phyloP scores from a whole-genome alignment of 345 rosid genomes.

The Trapa bicornis region DNA sequence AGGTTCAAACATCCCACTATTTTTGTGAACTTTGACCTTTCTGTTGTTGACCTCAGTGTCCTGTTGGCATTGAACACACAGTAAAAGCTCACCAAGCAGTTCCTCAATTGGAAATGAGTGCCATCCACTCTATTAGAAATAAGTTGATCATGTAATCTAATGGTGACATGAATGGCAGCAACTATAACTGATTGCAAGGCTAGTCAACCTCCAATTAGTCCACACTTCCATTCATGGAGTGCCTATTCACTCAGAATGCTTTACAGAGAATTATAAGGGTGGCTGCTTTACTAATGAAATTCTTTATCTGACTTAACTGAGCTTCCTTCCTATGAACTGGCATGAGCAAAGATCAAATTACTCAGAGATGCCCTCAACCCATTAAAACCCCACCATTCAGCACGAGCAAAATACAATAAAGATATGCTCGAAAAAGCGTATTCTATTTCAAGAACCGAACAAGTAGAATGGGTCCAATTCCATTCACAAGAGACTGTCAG shows the following conservation, averaged over 20 bases:
- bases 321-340: not conserved
- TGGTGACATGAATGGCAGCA: no score
- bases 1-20: constrained; percentile 35
- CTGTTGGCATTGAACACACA: constrained; percentile 17
- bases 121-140: not conserved
- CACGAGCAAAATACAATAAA: not conserved
- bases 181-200: no score
- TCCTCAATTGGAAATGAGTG: not conserved
- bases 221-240: no score
- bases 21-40: constrained; percentile 50
- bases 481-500: not conserved
- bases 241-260: no score
- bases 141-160: not conserved
- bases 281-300: no score
- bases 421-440: not conserved
- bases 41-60: constrained; percentile 72
- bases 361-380: no score
- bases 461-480: not conserved
- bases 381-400: no score
- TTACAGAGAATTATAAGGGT: no score
- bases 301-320: not conserved
- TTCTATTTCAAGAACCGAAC: not conserved
- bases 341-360: not conserved
- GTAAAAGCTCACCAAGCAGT: not conserved
- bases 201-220: no score